Conservation (phyloP, 2,329 filamentous ascomycete species). For the Tetracladium maxilliforme region DNA sequence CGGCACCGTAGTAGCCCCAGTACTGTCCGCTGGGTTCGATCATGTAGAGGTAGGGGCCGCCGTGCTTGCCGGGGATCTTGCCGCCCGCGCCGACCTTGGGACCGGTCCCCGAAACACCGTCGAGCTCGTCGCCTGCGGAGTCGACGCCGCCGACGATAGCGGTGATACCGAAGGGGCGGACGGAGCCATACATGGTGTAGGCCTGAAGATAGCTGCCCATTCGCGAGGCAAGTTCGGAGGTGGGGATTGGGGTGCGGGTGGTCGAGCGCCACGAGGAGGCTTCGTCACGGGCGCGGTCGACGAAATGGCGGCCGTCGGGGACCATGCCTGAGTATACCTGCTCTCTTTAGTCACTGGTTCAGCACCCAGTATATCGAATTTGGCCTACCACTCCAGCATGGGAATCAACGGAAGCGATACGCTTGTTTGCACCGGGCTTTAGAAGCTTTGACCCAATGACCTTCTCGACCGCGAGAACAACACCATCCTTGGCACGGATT, state of each 20-base stretch:
- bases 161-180: slow-evolving; percentile 92
- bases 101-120: slow-evolving; percentile 77
- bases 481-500: slow-evolving; percentile 92
- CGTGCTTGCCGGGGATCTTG: slow-evolving; percentile 61
- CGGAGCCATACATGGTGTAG: slow-evolving; percentile 93
- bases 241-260: slow-evolving; percentile 91
- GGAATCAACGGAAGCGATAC: slow-evolving; percentile 87
- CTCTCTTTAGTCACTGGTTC: slow-evolving; percentile 5
- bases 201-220: slow-evolving; percentile 95
- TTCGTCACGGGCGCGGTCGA: slow-evolving; percentile 88
- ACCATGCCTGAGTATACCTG: slow-evolving; percentile 89
- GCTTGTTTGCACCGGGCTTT: slow-evolving; percentile 91
- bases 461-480: slow-evolving; percentile 94
- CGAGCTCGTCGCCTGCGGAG: slow-evolving; percentile 75
- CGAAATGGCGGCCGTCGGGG: slow-evolving; percentile 90
- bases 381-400: slow-evolving; percentile 78
- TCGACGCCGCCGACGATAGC: slow-evolving; percentile 92
- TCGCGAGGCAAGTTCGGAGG: slow-evolving; percentile 73
- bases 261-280: slow-evolving; percentile 78
- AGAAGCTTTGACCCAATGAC: slow-evolving; percentile 89
- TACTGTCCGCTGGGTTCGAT: slow-evolving; percentile 94
- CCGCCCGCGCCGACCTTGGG: slow-evolving; percentile 70
- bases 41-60: slow-evolving; percentile 94
- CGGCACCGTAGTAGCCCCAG: slow-evolving; percentile 98
- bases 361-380: background rate